phyloP scores from a whole-genome alignment of 495 filamentous ascomycete species.

The Clohesyomyces aquaticus region DNA sequence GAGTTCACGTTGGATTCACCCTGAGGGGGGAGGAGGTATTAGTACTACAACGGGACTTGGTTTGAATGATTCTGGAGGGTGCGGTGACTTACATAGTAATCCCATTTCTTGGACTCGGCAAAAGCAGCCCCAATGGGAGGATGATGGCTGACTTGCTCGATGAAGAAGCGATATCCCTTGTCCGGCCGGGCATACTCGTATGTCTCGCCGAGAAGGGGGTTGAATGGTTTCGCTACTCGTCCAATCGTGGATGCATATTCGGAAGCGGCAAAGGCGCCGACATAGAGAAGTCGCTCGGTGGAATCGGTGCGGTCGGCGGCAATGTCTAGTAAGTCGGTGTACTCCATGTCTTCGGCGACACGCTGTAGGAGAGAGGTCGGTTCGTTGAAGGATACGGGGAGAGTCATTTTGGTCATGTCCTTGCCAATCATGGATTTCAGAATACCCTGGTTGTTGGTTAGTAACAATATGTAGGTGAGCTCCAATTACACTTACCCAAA shows the following conservation, averaged over 20 bases:
- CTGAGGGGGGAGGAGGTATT: too few species aligned
- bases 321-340: slow-evolving; percentile 87
- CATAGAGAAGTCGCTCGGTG: slow-evolving; percentile 92
- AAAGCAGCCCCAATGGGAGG: slow-evolving; percentile 92
- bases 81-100: slow-evolving; percentile 71
- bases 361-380: slow-evolving; percentile 96
- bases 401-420: slow-evolving; percentile 99
- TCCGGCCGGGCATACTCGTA: slow-evolving; percentile 96
- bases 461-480: slow-evolving; percentile 21
- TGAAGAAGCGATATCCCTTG: slow-evolving; percentile 96
- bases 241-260: slow-evolving; percentile 97
- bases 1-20: slow-evolving; percentile 96
- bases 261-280: slow-evolving; percentile 91
- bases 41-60: too few species aligned
- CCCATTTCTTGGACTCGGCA: slow-evolving; percentile 92
- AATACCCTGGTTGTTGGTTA: slow-evolving; percentile 69
- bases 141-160: slow-evolving; percentile 98
- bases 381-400: slow-evolving; percentile 98
- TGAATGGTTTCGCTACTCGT: slow-evolving; percentile 97
- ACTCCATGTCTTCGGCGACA: slow-evolving; percentile 97
- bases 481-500: slow-evolving; percentile 73
- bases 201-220: slow-evolving; percentile 92
- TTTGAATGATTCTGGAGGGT: too few species aligned
- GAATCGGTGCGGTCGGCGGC: slow-evolving; percentile 86
- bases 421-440: slow-evolving; percentile 99